A percentile compares a stretch with the other conserved stretches of the same genome.
phyloP scores from a whole-genome alignment of 768 basidiomycete genomes.

The Arthromyces matolae region DNA sequence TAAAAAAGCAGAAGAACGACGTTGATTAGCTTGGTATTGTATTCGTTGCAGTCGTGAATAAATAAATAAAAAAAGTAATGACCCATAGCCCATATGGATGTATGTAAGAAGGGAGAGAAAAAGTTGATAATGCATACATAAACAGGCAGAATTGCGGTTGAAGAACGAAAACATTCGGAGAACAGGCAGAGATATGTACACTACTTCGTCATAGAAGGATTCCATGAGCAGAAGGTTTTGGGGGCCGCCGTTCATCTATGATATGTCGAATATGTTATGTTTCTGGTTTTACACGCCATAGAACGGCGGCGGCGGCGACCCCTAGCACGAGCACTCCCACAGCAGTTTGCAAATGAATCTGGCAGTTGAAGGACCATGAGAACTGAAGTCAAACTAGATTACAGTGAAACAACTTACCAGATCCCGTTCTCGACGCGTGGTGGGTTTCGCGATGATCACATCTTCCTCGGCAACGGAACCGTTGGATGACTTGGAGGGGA shows the following conservation, averaged over 20 bases:
- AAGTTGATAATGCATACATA: conserved; percentile 4
- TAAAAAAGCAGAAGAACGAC: too few relatives aligned
- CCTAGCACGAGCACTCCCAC: conserved; percentile 63
- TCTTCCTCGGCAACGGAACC: conserved; percentile 8
- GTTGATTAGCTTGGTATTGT: too few relatives aligned
- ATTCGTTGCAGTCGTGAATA: conserved; percentile 11
- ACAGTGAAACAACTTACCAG: conserved; percentile 13
- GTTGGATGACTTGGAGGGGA: conserved; percentile 5
- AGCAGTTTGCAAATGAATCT: conserved; percentile 49
- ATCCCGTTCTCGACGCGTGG: conserved; percentile 8
- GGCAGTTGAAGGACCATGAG: conserved; percentile 14
- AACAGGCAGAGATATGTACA: conserved; percentile 6
- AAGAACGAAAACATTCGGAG: neutral
- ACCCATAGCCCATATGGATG: conserved; percentile 6
- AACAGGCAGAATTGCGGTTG: neutral
- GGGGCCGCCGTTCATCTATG: neutral
- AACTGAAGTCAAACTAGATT: neutral
- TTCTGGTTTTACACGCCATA: conserved; percentile 62
- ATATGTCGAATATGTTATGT: conserved; percentile 8
- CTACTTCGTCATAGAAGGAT: neutral
- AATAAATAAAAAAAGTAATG: conserved; percentile 4
- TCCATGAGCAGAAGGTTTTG: conserved; percentile 9
- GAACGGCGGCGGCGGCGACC: conserved; percentile 67
- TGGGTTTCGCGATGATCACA: conserved; percentile 2
- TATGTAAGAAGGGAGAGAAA: neutral